These are phyloP conservation scores for Leccinum cinnamomeum DNA, from an alignment of 1,284 basidiomycete species.

Conservation along the genomic window DNA sequence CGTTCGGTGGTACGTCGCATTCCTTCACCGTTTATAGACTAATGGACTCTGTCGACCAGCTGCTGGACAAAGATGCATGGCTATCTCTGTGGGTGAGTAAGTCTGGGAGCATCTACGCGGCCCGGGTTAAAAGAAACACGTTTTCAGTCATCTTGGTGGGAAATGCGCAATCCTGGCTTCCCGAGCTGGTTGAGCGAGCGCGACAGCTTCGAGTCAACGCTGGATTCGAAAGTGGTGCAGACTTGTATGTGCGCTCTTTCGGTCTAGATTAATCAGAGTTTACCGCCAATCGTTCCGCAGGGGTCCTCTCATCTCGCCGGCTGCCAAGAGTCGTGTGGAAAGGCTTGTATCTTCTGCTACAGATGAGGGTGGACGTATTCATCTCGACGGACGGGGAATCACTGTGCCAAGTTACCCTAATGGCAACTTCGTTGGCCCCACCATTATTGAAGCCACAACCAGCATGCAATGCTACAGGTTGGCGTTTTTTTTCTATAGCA, in stretches of 20 bases:
- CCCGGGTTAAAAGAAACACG: conserved; percentile 7
- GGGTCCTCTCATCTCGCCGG: conserved; percentile 92
- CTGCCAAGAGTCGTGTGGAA: conserved; percentile 80
- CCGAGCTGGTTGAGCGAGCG: conserved; percentile 85
- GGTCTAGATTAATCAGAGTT: neutral
- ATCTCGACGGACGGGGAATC: conserved; percentile 82
- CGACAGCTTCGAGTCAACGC: conserved; percentile 82
- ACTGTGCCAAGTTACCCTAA: conserved; percentile 76
- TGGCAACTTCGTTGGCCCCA: conserved; percentile 96
- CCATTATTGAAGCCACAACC: conserved; percentile 81
- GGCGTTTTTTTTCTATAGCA: conserved; percentile 25
- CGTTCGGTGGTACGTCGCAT: conserved; percentile 77
- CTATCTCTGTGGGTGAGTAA: conserved; percentile 78
- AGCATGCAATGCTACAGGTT: conserved; percentile 89
- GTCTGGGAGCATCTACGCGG: conserved; percentile 17
- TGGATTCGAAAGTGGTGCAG: conserved; percentile 86
- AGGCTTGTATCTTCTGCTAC: conserved; percentile 79
- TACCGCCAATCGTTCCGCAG: conserved; percentile 41
- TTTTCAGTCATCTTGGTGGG: conserved; percentile 78
- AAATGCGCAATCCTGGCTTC: conserved; percentile 79
- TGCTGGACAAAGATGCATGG: conserved; percentile 97
- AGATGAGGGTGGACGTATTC: conserved; percentile 84
- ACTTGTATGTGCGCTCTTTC: conserved; percentile 63
- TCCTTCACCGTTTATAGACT: conserved; percentile 31
- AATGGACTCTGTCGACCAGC: conserved; percentile 57